Percentiles rank a stretch among this genome's conserved stretches.
phyloP scores from a whole-genome alignment of 148 eudicot species.

The Arbutus unedo region DNA sequence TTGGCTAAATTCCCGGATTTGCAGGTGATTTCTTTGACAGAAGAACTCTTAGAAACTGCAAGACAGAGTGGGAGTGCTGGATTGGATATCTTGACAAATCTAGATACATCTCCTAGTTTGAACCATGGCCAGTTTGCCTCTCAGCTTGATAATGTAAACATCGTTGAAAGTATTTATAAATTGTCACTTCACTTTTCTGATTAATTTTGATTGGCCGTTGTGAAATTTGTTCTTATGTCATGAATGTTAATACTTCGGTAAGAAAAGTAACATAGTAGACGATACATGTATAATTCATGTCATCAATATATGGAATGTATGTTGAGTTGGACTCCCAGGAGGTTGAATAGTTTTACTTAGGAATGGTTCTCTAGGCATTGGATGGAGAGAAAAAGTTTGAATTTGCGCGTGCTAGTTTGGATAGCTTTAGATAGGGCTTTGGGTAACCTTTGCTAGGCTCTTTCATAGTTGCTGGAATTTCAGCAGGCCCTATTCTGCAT shows the following conservation, averaged over 20 bases:
- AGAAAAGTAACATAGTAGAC: background rate
- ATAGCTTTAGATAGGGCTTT: background rate
- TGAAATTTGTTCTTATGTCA: background rate
- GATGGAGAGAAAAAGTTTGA: conserved; percentile 9
- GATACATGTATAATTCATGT: background rate
- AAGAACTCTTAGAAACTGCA: conserved; percentile 89
- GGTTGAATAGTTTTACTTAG: background rate
- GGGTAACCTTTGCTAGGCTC: background rate
- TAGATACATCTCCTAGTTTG: conserved; percentile 44
- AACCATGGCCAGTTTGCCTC: conserved; percentile 31
- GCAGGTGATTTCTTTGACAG: conserved; percentile 91
- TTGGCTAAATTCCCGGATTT: conserved; percentile 19
- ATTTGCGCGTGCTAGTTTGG: background rate
- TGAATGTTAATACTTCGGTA: background rate
- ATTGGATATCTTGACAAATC: conserved; percentile 36
- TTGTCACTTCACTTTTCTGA: conserved; percentile 3
- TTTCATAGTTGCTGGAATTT: background rate
- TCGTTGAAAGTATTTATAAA: conserved; percentile 4
- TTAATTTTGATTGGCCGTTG: background rate
- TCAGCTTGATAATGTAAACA: conserved; percentile 39
- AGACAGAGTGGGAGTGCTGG: conserved; percentile 64
- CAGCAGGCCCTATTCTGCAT: background rate
- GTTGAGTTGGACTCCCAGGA: conserved; percentile 1
- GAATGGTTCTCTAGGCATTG: conserved; percentile 6
- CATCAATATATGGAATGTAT: background rate